These are phyloP conservation scores for Fusarium nanum DNA, from an alignment of 2,329 filamentous ascomycete genomes.

Conservation along the genomic window DNA sequence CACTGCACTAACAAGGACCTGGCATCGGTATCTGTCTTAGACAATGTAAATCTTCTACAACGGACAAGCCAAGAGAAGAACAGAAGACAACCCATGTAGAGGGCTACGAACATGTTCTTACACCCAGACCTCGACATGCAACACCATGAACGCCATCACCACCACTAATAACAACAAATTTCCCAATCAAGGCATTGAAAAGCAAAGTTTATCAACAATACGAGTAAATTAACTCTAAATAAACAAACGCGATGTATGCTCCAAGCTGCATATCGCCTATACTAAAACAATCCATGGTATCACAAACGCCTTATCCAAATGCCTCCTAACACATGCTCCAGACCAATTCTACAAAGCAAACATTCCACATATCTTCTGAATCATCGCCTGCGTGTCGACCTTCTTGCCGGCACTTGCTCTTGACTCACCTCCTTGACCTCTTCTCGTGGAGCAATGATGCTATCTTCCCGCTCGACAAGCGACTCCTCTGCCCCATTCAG, in stretches of 20 bases:
- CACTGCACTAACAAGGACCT: neutral
- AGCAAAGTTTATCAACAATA: neutral
- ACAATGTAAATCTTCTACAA: neutral
- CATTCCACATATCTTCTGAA: neutral
- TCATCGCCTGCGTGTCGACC: conserved; percentile 41
- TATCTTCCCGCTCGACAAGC: conserved; percentile 55
- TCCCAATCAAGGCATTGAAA: conserved; percentile 5
- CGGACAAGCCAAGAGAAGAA: neutral
- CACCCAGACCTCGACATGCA: neutral
- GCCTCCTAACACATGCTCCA: conserved; percentile 1
- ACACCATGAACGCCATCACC: neutral
- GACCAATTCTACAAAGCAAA: conserved; percentile 2
- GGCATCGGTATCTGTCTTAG: neutral
- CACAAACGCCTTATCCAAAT: conserved; percentile 26
- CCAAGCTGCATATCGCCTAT: neutral
- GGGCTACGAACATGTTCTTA: neutral
- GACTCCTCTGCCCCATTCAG: conserved; percentile 55
- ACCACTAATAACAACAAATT: conserved; percentile 8
- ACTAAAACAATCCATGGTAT: conserved; percentile 26
- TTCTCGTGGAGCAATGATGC: conserved; percentile 53
- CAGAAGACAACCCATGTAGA: neutral
- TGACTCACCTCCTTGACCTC: conserved; percentile 39
- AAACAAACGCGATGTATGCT: neutral
- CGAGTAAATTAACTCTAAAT: neutral
- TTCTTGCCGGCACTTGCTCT: conserved; percentile 41